Evolutionary conservation across 2,329 filamentous ascomycete genomes (phyloP), one percentile per base, ranked within the genome.

Genomic region (Mariannaea elegans): DNA sequence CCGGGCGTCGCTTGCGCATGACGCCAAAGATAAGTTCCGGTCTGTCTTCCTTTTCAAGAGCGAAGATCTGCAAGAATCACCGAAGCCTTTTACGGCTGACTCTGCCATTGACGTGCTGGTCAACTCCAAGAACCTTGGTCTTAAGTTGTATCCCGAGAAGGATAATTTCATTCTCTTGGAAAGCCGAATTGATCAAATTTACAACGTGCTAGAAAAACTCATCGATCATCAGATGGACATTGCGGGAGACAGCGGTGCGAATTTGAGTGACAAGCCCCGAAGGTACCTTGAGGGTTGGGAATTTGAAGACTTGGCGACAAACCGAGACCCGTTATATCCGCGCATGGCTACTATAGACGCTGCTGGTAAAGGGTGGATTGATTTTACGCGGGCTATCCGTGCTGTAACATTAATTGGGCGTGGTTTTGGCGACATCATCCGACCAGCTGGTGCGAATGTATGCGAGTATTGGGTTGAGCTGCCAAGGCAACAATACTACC

Each of bases 201-300:
- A 61, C 39, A 50, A 56, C 12, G 10, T 57, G 6, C 32, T 73
- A 12, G 67, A 72, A 48, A 59, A 73, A 38, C 59, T 72, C 2
- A 64, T 70, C n/a, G 69, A 70, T 12, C 55, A 70, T 59, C 67
- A 73, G 16, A 31, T 45, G 1, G 18, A 59, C 6, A 38, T 64
- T 6, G 42, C 53, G 1, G 55, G 61, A 8, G 55, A 55, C 8
- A 34, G 50, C 41, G 68, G 63, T 3, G 14, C 56, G 2, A 60
- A 59, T 1, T 16, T 59, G n/a, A 62, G 16, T 7, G 12, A 27
- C 7, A 53, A 56, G 16, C 36, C 56, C 7, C 55, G 65, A n/a
- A 61, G 57, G 14, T 48, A 69, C 14, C 64, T 74, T n/a, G 70
- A 73, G 36, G 71, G 71, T 3, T 74, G 71, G 70, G 70, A 73